These are phyloP conservation scores for Immersiella caudata DNA, from an alignment of 495 filamentous ascomycete species.

Conservation along the genomic window DNA sequence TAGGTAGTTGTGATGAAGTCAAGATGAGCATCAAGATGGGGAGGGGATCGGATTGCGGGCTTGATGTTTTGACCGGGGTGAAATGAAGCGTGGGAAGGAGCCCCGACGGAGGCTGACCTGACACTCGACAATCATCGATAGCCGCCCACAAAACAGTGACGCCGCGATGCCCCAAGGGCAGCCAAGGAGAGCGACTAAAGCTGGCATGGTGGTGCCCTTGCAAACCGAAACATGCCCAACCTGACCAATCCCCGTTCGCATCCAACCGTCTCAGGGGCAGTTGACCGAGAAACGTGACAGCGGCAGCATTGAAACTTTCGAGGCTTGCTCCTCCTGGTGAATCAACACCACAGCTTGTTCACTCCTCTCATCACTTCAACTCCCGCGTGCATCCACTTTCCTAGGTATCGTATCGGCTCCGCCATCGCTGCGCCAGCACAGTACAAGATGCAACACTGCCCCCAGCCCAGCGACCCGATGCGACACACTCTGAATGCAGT, in stretches of 20 bases:
- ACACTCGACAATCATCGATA: conserved; percentile 19
- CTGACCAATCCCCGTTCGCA: conserved; percentile 5
- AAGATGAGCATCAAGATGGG: neutral
- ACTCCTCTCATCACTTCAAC: neutral
- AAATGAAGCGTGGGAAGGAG: conserved; percentile 16
- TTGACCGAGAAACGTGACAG: conserved; percentile 26
- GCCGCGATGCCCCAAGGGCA: conserved; percentile 3
- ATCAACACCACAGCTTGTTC: neutral
- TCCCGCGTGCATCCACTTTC: neutral
- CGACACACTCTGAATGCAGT: neutral
- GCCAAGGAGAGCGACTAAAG: conserved; percentile 13
- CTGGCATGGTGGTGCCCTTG: conserved; percentile 13
- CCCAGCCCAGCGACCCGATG: neutral
- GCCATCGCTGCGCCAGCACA: neutral
- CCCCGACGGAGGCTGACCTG: conserved; percentile 24
- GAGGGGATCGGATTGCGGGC: neutral
- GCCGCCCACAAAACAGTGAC: conserved; percentile 11
- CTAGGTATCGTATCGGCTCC: neutral
- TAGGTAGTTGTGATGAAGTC: conserved; percentile 4
- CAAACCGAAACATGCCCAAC: conserved; percentile 15
- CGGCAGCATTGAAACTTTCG: no score
- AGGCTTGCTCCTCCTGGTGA: neutral
- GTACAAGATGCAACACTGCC: neutral
- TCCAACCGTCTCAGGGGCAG: conserved; percentile 17
- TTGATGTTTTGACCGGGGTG: conserved; percentile 8